Evolutionary conservation across 2,329 filamentous ascomycete genomes (phyloP).

Genomic region (Podosphaera aphanis): DNA sequence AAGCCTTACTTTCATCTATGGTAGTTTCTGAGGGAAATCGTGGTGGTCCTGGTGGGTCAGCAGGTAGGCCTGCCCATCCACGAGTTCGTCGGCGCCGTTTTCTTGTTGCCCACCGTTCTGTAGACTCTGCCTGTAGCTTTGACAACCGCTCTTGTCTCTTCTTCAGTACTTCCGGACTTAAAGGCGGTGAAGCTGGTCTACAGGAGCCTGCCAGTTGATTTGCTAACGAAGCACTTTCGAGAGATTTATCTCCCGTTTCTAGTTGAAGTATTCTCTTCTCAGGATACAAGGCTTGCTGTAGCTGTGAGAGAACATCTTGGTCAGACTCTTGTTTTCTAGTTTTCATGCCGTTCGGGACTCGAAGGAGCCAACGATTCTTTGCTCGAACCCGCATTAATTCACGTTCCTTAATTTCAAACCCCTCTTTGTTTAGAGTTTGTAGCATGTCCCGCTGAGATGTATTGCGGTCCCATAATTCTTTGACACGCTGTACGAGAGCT

Average conservation of each 20-base stretch:
- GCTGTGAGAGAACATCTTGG: slow-evolving; percentile 16
- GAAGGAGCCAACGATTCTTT: slow-evolving; percentile 43
- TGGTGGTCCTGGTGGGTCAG: slow-evolving; percentile 42
- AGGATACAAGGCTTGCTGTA: slow-evolving; percentile 15
- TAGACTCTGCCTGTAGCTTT: slow-evolving; percentile 32
- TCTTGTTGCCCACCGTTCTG: slow-evolving; percentile 34
- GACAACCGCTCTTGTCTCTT: slow-evolving; percentile 30
- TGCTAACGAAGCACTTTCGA: slow-evolving; percentile 11
- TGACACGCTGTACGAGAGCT: slow-evolving; percentile 41
- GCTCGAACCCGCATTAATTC: slow-evolving; percentile 47
- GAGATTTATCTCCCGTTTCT: slow-evolving; percentile 11
- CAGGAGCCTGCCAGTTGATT: too few relatives aligned
- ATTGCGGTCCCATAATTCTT: slow-evolving; percentile 59
- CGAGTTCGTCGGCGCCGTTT: slow-evolving; percentile 46
- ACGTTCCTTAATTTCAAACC: slow-evolving; percentile 46
- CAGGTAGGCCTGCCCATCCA: slow-evolving; percentile 42
- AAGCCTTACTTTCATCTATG: slow-evolving; percentile 52
- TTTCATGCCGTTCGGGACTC: slow-evolving; percentile 35
- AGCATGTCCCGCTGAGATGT: slow-evolving; percentile 52
- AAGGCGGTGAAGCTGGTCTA: slow-evolving; percentile 14
- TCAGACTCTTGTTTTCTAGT: slow-evolving; percentile 16
- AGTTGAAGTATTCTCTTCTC: slow-evolving; percentile 12
- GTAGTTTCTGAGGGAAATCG: slow-evolving; percentile 68
- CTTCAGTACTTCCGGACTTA: slow-evolving; percentile 24
- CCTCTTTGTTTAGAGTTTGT: slow-evolving; percentile 42